Base-by-base conservation (phyloP, 768 basidiomycete genomes). In the Psilocybe cubensis region DNA sequence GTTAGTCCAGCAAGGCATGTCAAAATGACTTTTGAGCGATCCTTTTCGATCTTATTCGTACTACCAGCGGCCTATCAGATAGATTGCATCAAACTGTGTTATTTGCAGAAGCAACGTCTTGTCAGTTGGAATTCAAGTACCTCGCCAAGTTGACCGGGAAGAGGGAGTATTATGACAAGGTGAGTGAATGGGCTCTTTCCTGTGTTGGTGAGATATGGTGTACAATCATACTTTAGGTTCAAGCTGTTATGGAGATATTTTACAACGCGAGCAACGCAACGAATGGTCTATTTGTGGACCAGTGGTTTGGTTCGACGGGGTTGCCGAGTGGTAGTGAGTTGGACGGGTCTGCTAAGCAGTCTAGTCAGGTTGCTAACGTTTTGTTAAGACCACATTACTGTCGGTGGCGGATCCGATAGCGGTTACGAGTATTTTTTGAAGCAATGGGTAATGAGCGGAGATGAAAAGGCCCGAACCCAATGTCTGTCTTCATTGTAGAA, bases 41-140 rank as follows among this genome's bases (percentile, higher is more conserved):
- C 11, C 2, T 40, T 11, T 38, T n/a, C n/a, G 9, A 28, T 54
- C 11, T 0, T 41, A 50, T 9, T 4, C 9, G 6, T 47, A n/a
- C 3, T 17, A 20, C 12, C 42, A 78, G 76, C 23, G 74, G 72
- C 24, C 52, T 74, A 43, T 72, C 60, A 3, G 62, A 63, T 24
- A 42, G 45, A 12, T 25, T 41, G 4, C 61, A 57, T 14, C 53
- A 65, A 54, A 58, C 53, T 12, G 46, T 63, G 29, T 54, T 76
- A 5, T 77, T 76, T 31, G 72, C 79, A 6, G 79, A 79, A 60
- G 70, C 71, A 1, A 68, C 74, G 6, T 84, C 81, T 41, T 83
- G 87, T 58, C 88, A 90, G 69, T 68, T 91, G 18, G 90, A 92
- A 68, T 86, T 85, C 72, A 88, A 89, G 68, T 91, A 90, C 65